Base-by-base conservation (phyloP, 768 basidiomycete genomes). In the Nevesoporus exiguus region DNA sequence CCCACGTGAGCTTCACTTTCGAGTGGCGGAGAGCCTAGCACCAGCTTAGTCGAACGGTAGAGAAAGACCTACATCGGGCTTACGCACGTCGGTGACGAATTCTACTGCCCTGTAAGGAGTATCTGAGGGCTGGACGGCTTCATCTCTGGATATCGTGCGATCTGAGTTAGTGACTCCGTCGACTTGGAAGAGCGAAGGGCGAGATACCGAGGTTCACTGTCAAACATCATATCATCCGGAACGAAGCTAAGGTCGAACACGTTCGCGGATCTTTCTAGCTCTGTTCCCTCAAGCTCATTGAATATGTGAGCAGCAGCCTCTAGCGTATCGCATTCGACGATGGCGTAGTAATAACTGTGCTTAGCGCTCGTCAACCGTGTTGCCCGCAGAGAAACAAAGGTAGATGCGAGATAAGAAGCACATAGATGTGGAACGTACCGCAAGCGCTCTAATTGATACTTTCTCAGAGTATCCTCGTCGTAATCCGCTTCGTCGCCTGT, bases 1-100 rank as follows among this genome's bases (percentile, higher is more conserved):
- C 97, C 97, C 97, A 99, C 5, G 95, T 97, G 30, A 98, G 80
- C 65, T 92, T 97, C 55, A 98, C 96, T 76, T 93, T 97, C 14
- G 97, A 99, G 68, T 98, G 95, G 94, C 98, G 63, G 21, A 41
- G 15, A 5, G 48, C 14, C 40, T 41, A 22, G 19, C 4, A 8
- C 14, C 31, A 34, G 33, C 14, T 55, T 24, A 43, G 45, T 31
- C 40, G 17, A n/a, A 46, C 27, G 13, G 30, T 19, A 45, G 10
- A 27, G 13, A 13, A 15, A 25, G 17, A 11, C 9, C 7, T 24
- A 29, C 29, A 19, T 19, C 13, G 14, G 2, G 15, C 7, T 14
- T 8, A 75, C 90, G 67, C 64, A 94, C 95, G 66, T 96, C 91
- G 2, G 97, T 99, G 30, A 87, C 85, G 64, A 96, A 99, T 47